A percentile compares a stretch with the other conserved stretches of the same genome.
phyloP scores from a whole-genome alignment of 768 basidiomycete genomes.

The Fistulinella prunicolor region DNA sequence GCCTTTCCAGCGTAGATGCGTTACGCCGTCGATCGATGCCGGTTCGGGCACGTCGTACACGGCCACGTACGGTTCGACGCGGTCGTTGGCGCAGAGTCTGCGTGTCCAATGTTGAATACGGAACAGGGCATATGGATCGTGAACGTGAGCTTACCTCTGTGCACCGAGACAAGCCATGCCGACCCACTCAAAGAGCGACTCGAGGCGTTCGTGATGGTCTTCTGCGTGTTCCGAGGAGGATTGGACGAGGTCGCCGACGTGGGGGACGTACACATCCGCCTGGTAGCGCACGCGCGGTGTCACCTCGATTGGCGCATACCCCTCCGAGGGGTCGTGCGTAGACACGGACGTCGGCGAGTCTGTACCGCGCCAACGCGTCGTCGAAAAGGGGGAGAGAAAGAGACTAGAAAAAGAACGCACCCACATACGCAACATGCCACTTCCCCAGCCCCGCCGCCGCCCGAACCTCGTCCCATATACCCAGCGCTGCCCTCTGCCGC shows the following conservation, averaged over 20 bases:
- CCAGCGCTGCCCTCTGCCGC: slow-evolving; percentile 41
- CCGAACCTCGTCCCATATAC: slow-evolving; percentile 49
- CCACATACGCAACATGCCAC: slow-evolving; percentile 46
- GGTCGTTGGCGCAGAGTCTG: slow-evolving; percentile 60
- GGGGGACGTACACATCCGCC: slow-evolving; percentile 42
- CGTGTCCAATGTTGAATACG: too few species aligned
- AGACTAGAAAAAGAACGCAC: slow-evolving; percentile 11
- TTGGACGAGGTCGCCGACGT: slow-evolving; percentile 26
- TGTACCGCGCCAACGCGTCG: too few species aligned
- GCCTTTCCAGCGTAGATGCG: slow-evolving; percentile 60
- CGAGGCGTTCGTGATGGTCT: slow-evolving; percentile 48
- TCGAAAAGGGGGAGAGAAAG: too few species aligned
- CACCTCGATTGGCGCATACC: slow-evolving; percentile 12
- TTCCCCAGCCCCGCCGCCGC: slow-evolving; percentile 27
- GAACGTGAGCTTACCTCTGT: slow-evolving; percentile 46
- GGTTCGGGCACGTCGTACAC: slow-evolving; percentile 57
- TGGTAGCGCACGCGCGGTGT: slow-evolving; percentile 23
- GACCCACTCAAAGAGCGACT: slow-evolving; percentile 65
- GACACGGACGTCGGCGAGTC: too few species aligned
- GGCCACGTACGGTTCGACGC: slow-evolving; percentile 66
- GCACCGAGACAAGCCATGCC: slow-evolving; percentile 67
- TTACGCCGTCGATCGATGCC: slow-evolving; percentile 43
- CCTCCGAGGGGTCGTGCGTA: too few species aligned
- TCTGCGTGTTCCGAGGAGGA: slow-evolving; percentile 37
- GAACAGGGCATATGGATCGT: too few species aligned